Evolutionary conservation across 805 yeast genomes (phyloP).

Genomic region (Hanseniaspora vineae): DNA sequence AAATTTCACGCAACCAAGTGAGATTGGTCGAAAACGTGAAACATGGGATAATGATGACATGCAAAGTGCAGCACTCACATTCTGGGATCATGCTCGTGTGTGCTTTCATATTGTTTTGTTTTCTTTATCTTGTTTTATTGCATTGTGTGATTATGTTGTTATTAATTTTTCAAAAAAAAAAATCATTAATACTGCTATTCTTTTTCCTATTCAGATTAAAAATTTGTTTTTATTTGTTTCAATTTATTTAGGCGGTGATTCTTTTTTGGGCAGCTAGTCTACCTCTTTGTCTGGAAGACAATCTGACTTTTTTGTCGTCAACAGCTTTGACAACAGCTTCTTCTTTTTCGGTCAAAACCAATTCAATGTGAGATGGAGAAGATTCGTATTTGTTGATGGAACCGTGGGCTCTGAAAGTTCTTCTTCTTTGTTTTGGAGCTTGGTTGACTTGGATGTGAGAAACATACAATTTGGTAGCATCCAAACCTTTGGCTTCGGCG

Average conservation of each 20-base stretch:
- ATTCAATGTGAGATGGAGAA: constrained; percentile 97
- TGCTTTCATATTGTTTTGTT: neutral
- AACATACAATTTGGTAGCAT: constrained; percentile 82
- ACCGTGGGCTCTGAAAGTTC: constrained; percentile 99
- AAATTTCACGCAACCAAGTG: too few species aligned
- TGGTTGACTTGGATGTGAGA: constrained; percentile 99
- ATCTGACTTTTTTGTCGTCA: constrained; percentile 56
- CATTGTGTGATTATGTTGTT: neutral
- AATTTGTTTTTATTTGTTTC: too few species aligned
- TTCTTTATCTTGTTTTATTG: too few species aligned
- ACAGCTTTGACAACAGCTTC: constrained; percentile 89
- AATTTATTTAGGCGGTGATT: constrained; percentile 43
- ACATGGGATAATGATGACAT: too few species aligned
- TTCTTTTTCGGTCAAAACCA: constrained; percentile 88
- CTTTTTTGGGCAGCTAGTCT: constrained; percentile 83
- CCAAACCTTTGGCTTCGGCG: constrained; percentile 99
- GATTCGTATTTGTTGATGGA: constrained; percentile 99
- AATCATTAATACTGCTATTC: too few species aligned
- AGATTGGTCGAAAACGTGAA: too few species aligned
- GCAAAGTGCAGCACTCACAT: too few species aligned
- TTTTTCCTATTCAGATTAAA: constrained; percentile 1
- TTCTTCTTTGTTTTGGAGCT: constrained; percentile 99
- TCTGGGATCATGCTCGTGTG: too few species aligned
- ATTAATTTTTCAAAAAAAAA: too few species aligned
- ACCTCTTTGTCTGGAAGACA: constrained; percentile 85